Conservation (phyloP, 306 rosid species). For the Quercus mongolica region DNA sequence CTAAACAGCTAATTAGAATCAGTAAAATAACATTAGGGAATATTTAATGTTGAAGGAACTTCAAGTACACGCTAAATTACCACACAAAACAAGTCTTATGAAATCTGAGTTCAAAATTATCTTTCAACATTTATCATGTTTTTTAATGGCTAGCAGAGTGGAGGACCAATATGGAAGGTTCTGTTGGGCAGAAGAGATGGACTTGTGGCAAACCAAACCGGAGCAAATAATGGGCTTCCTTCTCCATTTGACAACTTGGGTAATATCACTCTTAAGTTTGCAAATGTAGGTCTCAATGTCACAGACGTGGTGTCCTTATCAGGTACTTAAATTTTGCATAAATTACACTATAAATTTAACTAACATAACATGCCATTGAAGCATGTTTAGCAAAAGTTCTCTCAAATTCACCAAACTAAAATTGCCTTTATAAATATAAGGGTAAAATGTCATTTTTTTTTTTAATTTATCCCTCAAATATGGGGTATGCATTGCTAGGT, state of each 20-base stretch:
- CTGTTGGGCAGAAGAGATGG: slow-evolving; percentile 78
- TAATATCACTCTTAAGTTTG: slow-evolving; percentile 46
- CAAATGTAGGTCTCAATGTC: slow-evolving; percentile 46
- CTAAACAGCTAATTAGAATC: too few species aligned
- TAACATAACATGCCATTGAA: too few species aligned
- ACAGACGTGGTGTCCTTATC: slow-evolving; percentile 70
- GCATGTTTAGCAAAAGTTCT: neutral
- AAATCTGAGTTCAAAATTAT: neutral
- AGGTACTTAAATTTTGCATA: slow-evolving; percentile 29
- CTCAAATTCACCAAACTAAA: neutral
- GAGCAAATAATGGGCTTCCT: slow-evolving; percentile 51
- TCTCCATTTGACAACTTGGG: slow-evolving; percentile 49
- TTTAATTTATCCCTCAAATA: too few species aligned
- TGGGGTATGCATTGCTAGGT: too few species aligned
- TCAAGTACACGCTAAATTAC: too few species aligned
- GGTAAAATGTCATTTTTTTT: too few species aligned
- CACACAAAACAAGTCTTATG: too few species aligned
- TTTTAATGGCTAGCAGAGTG: slow-evolving; percentile 48
- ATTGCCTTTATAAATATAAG: too few species aligned
- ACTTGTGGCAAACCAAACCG: slow-evolving; percentile 45
- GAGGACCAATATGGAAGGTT: slow-evolving; percentile 76
- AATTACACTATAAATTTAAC: neutral
- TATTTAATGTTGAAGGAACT: too few species aligned
- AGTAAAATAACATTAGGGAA: too few species aligned
- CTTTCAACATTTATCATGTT: neutral